These are phyloP conservation scores for Lipomyces spencermartinsiae DNA, from an alignment of 805 yeast genomes.

Conservation along the genomic window DNA sequence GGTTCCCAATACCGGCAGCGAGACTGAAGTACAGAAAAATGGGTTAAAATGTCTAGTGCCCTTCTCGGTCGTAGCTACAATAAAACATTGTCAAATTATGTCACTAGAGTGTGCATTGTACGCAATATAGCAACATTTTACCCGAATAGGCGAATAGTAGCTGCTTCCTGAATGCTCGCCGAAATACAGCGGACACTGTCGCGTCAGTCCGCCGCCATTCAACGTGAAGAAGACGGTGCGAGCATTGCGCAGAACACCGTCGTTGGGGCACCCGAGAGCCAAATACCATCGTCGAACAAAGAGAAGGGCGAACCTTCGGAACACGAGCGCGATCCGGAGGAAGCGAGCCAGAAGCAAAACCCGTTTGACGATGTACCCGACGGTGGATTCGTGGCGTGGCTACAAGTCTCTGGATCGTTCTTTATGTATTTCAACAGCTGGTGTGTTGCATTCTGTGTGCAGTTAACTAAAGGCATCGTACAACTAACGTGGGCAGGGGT, in stretches of 20 bases:
- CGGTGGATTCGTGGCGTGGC: slow-evolving; percentile 31
- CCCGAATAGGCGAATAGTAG: too few species aligned
- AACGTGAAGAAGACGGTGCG: not conserved
- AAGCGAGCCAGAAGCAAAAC: slow-evolving; percentile 5
- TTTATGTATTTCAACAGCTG: slow-evolving; percentile 28
- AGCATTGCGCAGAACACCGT: too few species aligned
- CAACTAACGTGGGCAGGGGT: slow-evolving; percentile 49
- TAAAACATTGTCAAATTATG: too few species aligned
- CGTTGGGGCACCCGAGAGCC: too few species aligned
- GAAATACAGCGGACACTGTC: not conserved
- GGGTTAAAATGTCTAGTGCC: too few species aligned
- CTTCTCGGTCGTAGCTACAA: too few species aligned
- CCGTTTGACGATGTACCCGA: slow-evolving; percentile 18
- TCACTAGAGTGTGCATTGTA: too few species aligned
- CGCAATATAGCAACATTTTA: too few species aligned
- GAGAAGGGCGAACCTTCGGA: slow-evolving; percentile 1
- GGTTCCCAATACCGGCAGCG: too few species aligned
- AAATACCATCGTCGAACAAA: too few species aligned
- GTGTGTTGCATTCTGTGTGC: slow-evolving; percentile 2
- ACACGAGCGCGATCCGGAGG: not conserved
- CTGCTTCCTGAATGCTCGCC: not conserved
- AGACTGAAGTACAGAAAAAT: too few species aligned
- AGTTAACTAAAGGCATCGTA: not conserved
- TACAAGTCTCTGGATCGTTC: slow-evolving; percentile 26
- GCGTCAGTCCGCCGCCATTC: not conserved